A percentile compares a stretch with the other conserved stretches of the same genome.
These are phyloP conservation scores for Termitomyces sp. DNA, from an alignment of 768 basidiomycete species.

Conservation along the genomic window DNA sequence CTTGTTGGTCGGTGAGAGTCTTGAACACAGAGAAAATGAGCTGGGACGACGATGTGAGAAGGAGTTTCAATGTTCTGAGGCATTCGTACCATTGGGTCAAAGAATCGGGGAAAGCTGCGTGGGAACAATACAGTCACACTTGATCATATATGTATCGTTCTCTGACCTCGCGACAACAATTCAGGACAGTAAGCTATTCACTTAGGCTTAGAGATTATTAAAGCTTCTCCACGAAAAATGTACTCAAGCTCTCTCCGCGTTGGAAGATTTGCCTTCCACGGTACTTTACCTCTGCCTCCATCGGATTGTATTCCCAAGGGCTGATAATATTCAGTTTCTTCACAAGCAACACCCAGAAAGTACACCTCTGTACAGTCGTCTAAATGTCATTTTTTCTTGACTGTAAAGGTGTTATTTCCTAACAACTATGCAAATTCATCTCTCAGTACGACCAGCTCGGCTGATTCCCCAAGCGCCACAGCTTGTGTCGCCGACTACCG, in stretches of 20 bases:
- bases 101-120: not conserved
- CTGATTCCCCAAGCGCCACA: not conserved
- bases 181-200: too few species aligned
- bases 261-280: too few species aligned
- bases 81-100: constrained; percentile 3
- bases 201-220: not conserved
- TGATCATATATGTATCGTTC: not conserved
- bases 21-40: constrained; percentile 99
- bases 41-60: constrained; percentile 28
- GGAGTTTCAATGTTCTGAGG: not conserved
- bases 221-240: not conserved
- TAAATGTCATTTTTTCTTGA: too few species aligned
- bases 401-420: not conserved
- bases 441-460: too few species aligned
- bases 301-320: too few species aligned
- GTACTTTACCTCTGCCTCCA: too few species aligned
- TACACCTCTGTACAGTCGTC: not conserved
- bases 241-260: not conserved
- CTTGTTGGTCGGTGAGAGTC: constrained; percentile 94
- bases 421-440: not conserved
- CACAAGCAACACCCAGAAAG: too few species aligned
- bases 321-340: too few species aligned
- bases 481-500: too few species aligned
- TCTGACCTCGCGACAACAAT: too few species aligned
- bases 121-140: not conserved